These are phyloP conservation scores for Saccharomyces hybrid DNA, from an alignment of 1,139 yeast species.

Conservation along the genomic window DNA sequence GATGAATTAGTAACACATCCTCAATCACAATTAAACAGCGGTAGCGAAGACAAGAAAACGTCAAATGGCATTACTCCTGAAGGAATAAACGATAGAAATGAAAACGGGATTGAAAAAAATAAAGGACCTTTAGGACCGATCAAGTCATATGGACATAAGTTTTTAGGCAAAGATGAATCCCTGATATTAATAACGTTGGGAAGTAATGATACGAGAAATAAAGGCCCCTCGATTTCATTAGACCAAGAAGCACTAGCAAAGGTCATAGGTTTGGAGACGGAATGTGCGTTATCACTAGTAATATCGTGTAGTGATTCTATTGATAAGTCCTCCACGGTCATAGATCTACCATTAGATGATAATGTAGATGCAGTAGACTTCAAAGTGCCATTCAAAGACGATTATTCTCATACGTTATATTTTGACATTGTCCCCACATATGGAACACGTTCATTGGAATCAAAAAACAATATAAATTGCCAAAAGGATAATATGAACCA, in stretches of 20 bases:
- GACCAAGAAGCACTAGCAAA: constrained; percentile 29
- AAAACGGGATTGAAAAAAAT: constrained; percentile 4
- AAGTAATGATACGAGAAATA: constrained; percentile 67
- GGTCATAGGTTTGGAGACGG: constrained; percentile 44
- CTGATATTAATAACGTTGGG: constrained; percentile 77
- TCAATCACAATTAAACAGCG: neutral
- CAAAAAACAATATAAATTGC: neutral
- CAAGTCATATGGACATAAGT: constrained; percentile 83
- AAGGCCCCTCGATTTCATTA: constrained; percentile 56
- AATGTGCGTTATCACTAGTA: constrained; percentile 77
- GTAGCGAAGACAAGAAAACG: neutral
- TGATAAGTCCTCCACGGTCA: constrained; percentile 54
- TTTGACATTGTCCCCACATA: constrained; percentile 95
- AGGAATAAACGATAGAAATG: neutral
- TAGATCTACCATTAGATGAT: constrained; percentile 83
- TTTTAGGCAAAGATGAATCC: constrained; percentile 55
- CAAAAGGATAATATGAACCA: constrained; percentile 20
- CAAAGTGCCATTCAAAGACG: constrained; percentile 45
- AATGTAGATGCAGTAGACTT: constrained; percentile 81
- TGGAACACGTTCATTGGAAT: constrained; percentile 3
- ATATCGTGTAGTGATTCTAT: constrained; percentile 50
- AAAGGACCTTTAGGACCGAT: constrained; percentile 37
- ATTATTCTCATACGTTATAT: constrained; percentile 53
- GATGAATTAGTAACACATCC: constrained; percentile 23
- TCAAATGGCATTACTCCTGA: neutral